Base-by-base conservation (phyloP, 2,329 filamentous ascomycete species). In the Phialophora macrospora region DNA sequence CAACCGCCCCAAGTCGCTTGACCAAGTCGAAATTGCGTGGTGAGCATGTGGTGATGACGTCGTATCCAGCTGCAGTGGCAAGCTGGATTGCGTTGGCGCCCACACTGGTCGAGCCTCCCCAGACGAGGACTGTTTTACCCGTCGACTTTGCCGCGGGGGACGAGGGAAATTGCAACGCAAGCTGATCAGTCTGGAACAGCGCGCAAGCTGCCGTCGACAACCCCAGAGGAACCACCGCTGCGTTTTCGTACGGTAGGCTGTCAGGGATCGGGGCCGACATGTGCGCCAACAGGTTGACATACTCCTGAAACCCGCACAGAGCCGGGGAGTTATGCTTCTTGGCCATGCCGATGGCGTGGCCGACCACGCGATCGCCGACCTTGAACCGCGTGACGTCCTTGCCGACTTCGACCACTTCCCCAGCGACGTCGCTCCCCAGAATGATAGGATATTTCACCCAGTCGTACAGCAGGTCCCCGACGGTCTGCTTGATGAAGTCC, bases 321-420 rank as follows among this genome's bases (percentile, higher is more conserved):
- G 82, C 81, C 0, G 79, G 77, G 2, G 77, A 71, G 63, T 65
- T 65, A 44, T 48, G 60, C 17, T 65, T 59, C 62, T 70, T 69
- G 8, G 64, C 70, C 4, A 67, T 61, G 0, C 64, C 70, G 0
- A 68, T 22, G 22, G 70, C 63, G 12, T 64, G 60, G 8, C 71
- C 81, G 30, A 80, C 73, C 4, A 83, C 81, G 28, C 81, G 77
- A 64, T 82, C 77, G 2, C 81, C 81, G 22, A 78, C 75, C 61
- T 78, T 75, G 69, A 82, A 78, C 9, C 80, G 76, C 6, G 77
- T 77, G 4, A 84, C 81, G 7, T 74, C 74, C n/a, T 77, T 73
- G 2, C 82, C 82, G 6, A 83, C 75, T 67, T 82, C 80, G 26
- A 79, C 70, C 2, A 83, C 76, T 68, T 81, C 78, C 12, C 81